These are phyloP conservation scores for Neonectria sp. DNA, from an alignment of 2,329 filamentous ascomycete genomes.

Conservation along the genomic window DNA sequence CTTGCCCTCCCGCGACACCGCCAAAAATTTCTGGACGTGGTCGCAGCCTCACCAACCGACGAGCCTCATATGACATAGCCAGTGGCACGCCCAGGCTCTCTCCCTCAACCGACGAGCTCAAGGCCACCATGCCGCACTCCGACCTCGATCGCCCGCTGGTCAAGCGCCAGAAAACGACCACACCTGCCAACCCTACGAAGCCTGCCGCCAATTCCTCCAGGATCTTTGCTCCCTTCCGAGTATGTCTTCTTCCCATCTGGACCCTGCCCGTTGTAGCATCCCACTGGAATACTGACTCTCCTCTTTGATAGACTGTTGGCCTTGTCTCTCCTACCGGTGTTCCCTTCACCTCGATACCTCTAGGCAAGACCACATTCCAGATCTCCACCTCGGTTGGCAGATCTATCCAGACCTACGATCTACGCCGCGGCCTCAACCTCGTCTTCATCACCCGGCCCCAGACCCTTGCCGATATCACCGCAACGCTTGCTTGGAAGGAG, in stretches of 20 bases:
- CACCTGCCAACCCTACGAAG: conserved; percentile 55
- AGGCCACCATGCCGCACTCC: conserved; percentile 68
- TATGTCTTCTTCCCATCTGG: conserved; percentile 63
- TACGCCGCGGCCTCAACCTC: conserved; percentile 90
- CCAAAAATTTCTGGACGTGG: conserved; percentile 51
- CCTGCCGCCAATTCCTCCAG: conserved; percentile 71
- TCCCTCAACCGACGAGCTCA: conserved; percentile 21
- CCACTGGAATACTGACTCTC: conserved; percentile 4
- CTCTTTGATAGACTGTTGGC: conserved; percentile 80
- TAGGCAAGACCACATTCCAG: conserved; percentile 96
- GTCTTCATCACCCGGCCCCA: conserved; percentile 95
- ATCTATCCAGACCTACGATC: conserved; percentile 94
- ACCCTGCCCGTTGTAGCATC: conserved; percentile 9
- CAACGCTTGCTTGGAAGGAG: conserved; percentile 89
- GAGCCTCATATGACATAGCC: conserved; percentile 38
- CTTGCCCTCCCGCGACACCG: conserved; percentile 45
- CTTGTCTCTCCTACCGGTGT: conserved; percentile 92
- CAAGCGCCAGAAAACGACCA: conserved; percentile 80
- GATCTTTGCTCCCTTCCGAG: conserved; percentile 94
- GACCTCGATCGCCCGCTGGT: conserved; percentile 73
- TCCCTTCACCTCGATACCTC: conserved; percentile 89
- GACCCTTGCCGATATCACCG: conserved; percentile 88
- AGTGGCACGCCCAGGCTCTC: conserved; percentile 26
- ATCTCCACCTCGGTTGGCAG: conserved; percentile 95
- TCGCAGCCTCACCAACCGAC: conserved; percentile 37